Base-by-base conservation (phyloP, 169 alveolate genomes). In the Plasmodium vinckei region DNA sequence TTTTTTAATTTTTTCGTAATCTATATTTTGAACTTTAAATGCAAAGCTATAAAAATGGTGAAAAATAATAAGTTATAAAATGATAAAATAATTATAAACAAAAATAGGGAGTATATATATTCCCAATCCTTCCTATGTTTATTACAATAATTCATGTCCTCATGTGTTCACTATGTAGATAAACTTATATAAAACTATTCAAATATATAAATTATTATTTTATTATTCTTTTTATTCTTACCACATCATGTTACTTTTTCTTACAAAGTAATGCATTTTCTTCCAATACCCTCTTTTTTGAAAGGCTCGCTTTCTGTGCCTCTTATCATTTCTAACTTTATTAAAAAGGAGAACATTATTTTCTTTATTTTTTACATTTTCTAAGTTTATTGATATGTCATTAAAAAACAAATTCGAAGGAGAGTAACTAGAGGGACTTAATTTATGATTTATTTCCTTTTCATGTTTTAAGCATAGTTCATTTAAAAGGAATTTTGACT, bases 211-310 rank as follows among this genome's bases (percentile, higher is more conserved):
- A 33, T 6, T 33, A 33, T 33, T 33, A 33, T 33, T 33, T 6
- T 33, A 33, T 33, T 33, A 33, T 33, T 33, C 7, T 51, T 51
- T 12, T 51, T 15, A 10, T 13, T 15, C 70, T 42, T 68, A 77
- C 88, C 77, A 63, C 88, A 77, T 77, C 88, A 77, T 77, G 25
- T 77, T 77, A 27, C 27, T 68, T 54, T 77, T 77, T 42, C 88
- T 49, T 15, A 68, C 46, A 57, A 77, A 77, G 67, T 77, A 77
- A 56, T 77, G 88, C 88, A 77, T 63, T 47, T 77, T 77, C 69
- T 77, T 77, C 88, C 88, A 77, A 69, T 77, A 77, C 3, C 88
- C 88, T 69, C 88, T 77, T 77, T 77, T 77, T 68, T 77, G 88
- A 64, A 77, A 77, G 39, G 69, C 88, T 33, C 88, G 53, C 15